Conservation (phyloP, 257 asterid genomes). For the Knoxia roxburghii region DNA sequence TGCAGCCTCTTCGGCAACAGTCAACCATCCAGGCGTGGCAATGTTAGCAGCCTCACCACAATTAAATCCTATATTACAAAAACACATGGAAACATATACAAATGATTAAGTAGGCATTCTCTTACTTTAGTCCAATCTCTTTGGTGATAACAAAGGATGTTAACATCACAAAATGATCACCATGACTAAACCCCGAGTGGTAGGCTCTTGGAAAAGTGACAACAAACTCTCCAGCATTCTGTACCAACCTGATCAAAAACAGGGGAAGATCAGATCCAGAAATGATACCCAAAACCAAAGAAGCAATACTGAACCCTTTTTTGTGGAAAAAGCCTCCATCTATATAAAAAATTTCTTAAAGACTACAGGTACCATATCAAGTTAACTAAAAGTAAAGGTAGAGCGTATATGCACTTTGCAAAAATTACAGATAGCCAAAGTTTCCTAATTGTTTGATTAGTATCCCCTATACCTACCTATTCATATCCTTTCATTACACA, state of each 20-base stretch:
- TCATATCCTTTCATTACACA: neutral
- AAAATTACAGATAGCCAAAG: neutral
- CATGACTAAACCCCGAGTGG: slow-evolving; percentile 99
- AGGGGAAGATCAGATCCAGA: slow-evolving; percentile 15
- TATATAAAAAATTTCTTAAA: neutral
- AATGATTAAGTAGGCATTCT: neutral
- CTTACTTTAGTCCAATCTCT: neutral
- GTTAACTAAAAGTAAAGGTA: neutral
- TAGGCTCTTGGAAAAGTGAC: slow-evolving; percentile 99
- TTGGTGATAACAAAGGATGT: slow-evolving; percentile 9
- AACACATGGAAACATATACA: slow-evolving; percentile 1
- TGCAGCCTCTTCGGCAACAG: slow-evolving; percentile 95
- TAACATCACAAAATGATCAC: slow-evolving; percentile 29
- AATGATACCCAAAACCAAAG: slow-evolving; percentile 8
- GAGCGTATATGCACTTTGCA: neutral
- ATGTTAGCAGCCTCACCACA: slow-evolving; percentile 98
- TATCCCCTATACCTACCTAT: neutral
- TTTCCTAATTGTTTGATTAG: neutral
- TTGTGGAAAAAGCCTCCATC: neutral
- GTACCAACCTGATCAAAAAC: slow-evolving; percentile 69
- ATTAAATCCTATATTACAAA: slow-evolving; percentile 61
- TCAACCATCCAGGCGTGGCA: slow-evolving; percentile 99
- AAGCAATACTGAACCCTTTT: slow-evolving; percentile 4
- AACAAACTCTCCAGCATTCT: slow-evolving; percentile 97
- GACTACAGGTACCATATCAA: neutral